Percentiles rank a stretch among this genome's conserved stretches.
Conservation (phyloP, 2,329 filamentous ascomycete genomes). For the Rhexocercosporidium sp. region DNA sequence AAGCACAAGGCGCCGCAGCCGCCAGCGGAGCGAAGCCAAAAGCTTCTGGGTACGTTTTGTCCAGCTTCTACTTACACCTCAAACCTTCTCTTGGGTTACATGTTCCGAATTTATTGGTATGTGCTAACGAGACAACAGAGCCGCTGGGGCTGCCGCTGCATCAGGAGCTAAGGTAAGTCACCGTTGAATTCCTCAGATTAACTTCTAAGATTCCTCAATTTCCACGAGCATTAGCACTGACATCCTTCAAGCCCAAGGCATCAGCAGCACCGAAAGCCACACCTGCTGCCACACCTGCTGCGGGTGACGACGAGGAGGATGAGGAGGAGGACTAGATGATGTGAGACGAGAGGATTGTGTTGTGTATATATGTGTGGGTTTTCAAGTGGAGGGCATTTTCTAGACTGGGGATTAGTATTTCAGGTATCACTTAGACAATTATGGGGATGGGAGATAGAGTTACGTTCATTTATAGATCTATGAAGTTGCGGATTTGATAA, state of each 20-base stretch:
- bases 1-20: not conserved
- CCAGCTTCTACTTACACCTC: not conserved
- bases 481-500: no score
- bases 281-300: not conserved
- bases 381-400: not conserved
- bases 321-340: not conserved
- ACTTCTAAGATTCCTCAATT: no score
- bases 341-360: not conserved
- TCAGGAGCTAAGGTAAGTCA: not conserved
- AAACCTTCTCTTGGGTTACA: not conserved
- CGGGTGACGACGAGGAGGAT: not conserved
- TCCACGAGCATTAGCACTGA: not conserved
- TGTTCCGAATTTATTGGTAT: not conserved
- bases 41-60: not conserved
- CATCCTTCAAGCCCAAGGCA: not conserved
- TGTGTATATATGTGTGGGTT: not conserved
- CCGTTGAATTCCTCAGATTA: not conserved
- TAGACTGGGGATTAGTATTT: not conserved
- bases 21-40: not conserved
- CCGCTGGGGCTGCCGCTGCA: not conserved
- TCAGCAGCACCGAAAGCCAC: not conserved
- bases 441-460: not conserved
- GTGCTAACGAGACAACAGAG: not conserved
- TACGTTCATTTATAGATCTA: not conserved
- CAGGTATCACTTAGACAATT: not conserved